Base-by-base conservation (phyloP, 2,329 filamentous ascomycete genomes). In the Aspergillus arachidicola region DNA sequence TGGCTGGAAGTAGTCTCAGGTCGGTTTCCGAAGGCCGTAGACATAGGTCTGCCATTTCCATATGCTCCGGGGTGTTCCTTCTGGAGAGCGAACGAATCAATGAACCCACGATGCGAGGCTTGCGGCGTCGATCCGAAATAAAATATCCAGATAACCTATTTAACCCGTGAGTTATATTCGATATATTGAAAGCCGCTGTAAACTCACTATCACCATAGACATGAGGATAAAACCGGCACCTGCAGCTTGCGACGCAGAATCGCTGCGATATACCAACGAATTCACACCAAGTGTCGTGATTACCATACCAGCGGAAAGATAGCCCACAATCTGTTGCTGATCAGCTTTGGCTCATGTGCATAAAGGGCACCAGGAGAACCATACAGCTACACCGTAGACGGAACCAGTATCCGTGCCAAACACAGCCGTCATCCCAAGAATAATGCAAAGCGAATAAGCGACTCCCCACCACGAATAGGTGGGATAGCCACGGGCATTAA, bases 131-230 rank as follows among this genome's bases (percentile, higher is more conserved):
- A 97, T 72, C 95, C 95, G 74, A 97, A 99, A 84, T 98, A 98
- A 81, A 98, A 96, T 71, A 97, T 97, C 95, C 95, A 99, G 64
- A 98, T 87, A 71, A 97, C 92, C 94, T 97, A 71, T n/a, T 23
- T n/a, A 45, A 41, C 10, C 41, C 21, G 23, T 68, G 38, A 69
- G 68, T 55, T n/a, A 34, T 14, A 19, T 64, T 32, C 46, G 32
- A 30, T 21, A 3, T 11, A 23, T n/a, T 28, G 12, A 4, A 61
- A 7, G 26, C 10, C 4, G 10, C 10, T 16, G 26, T 4, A 32
- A 14, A 83, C 92, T 74, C 87, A 97, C 94, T 70, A 91, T 88
- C 60, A 97, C 89, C 87, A 98, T 97, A 63, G 93, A 94, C 54
- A 98, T 84, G 58, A 99, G 84, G 66, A 99, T 97, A 78, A 96